These are phyloP conservation scores for Marchantia polymorpha DNA, from an alignment of 225 moss, liverwort and hornwort species.

Conservation along the genomic window DNA sequence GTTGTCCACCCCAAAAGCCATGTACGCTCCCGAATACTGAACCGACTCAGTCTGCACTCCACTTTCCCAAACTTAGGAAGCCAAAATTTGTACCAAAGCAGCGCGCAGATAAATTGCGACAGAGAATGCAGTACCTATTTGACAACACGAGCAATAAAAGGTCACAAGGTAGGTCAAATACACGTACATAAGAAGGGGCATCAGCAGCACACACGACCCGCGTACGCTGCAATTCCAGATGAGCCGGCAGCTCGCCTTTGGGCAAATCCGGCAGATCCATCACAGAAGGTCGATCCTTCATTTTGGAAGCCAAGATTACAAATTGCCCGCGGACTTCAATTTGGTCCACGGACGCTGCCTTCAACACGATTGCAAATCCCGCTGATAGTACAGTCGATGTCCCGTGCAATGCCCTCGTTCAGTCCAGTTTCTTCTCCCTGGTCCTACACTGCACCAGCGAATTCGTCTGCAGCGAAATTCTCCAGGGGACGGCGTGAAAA, in stretches of 20 bases:
- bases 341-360: too few species aligned
- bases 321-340: too few species aligned
- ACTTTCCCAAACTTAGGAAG: not conserved
- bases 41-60: constrained; percentile 88
- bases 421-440: too few species aligned
- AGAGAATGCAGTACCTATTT: not conserved
- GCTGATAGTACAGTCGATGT: too few species aligned
- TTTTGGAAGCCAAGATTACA: constrained; percentile 8
- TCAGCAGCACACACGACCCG: constrained; percentile 82
- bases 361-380: too few species aligned
- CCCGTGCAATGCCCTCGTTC: too few species aligned
- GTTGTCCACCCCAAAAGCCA: constrained; percentile 86
- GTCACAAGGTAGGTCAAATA: not conserved
- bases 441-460: too few species aligned
- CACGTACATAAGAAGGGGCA: constrained; percentile 88
- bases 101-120: not conserved
- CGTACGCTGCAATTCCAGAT: constrained; percentile 85
- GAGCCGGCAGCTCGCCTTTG: constrained; percentile 66
- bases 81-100: too few species aligned
- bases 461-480: too few species aligned
- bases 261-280: constrained; percentile 59
- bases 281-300: constrained; percentile 34
- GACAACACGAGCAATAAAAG: not conserved
- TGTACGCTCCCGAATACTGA: constrained; percentile 95
- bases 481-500: too few species aligned